Evolutionary conservation across 116 monocot species (phyloP), one percentile per base, ranked within the genome.

Genomic region (Dioscorea cayenensis): DNA sequence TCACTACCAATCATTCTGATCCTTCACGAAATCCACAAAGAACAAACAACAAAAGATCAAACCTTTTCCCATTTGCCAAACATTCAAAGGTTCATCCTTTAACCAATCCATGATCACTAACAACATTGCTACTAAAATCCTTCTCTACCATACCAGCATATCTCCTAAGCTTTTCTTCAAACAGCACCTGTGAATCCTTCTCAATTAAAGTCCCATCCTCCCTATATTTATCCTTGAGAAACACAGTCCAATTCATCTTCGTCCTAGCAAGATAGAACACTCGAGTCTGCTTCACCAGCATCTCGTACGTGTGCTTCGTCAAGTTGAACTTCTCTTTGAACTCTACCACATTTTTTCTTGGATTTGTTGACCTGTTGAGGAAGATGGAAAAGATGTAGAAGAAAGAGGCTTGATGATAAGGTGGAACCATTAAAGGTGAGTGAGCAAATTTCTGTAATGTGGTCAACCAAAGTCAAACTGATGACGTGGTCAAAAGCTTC

Each of bases 181-280:
- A 93, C 76, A 81, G 25, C 36, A 90, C 82, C 73, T 72, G 79
- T 0, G 90, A 86, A 64, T 93, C 92, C 72, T 84, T 90, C 50
- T 90, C 88, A 2, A 84, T 76, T 79, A 97, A 70, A 0, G 72
- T 72, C 23, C 93, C 92, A 69, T 88, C 81, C 7, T 83, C 82
- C 3, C 29, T 72, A 58, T 97, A 97, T 14, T 82, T 80, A 51
- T 92, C 86, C 77, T 67, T 88, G 77, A 97, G 29, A 77, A 97
- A 97, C 79, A 97, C 93, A 0, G 80, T 82, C 90, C 90, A 92
- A 28, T 93, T 90, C 92, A 90, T 93, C 81, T 86, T 90, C 2
- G 92, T 97, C 17, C 90, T 90, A 0, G 92, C 87, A 6, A 97
- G 79, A 62, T 92, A 97, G 62, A 97, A 97, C 7, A 90, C 86